Conservation (phyloP, 1,139 yeast genomes). For the Candida buenavistaensis region DNA sequence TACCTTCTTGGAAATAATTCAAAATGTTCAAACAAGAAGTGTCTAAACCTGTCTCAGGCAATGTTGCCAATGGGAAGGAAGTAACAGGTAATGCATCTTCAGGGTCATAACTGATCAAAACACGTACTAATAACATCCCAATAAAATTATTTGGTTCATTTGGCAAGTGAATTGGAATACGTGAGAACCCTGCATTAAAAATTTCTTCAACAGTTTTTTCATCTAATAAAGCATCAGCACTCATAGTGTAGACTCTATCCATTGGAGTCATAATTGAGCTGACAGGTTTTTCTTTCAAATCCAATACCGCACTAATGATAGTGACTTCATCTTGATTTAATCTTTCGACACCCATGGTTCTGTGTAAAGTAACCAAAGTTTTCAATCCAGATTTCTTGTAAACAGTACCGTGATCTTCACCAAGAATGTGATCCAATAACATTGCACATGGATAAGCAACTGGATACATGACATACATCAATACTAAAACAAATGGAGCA, state of each 20-base stretch:
- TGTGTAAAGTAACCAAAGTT: slow-evolving; percentile 88
- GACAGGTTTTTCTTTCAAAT: slow-evolving; percentile 88
- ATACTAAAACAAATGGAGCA: slow-evolving; percentile 78
- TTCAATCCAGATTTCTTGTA: slow-evolving; percentile 92
- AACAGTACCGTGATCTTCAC: slow-evolving; percentile 95
- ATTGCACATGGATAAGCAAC: slow-evolving; percentile 88
- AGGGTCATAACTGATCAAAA: slow-evolving; percentile 92
- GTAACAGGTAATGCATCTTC: slow-evolving; percentile 94
- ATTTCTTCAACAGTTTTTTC: slow-evolving; percentile 86
- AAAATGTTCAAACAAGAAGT: slow-evolving; percentile 92
- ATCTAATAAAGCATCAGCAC: slow-evolving; percentile 80
- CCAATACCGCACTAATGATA: slow-evolving; percentile 90
- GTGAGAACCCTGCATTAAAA: slow-evolving; percentile 89
- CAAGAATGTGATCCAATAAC: slow-evolving; percentile 76
- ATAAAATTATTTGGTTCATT: slow-evolving; percentile 87
- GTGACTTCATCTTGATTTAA: slow-evolving; percentile 95
- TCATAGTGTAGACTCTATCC: slow-evolving; percentile 84
- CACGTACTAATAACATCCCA: slow-evolving; percentile 93
- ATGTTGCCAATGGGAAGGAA: slow-evolving; percentile 90
- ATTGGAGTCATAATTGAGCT: slow-evolving; percentile 92
- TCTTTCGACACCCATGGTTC: slow-evolving; percentile 93
- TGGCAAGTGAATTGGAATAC: slow-evolving; percentile 95
- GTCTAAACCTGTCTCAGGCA: slow-evolving; percentile 90
- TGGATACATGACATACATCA: slow-evolving; percentile 92
- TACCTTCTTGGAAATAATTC: slow-evolving; percentile 97